phyloP scores from a whole-genome alignment of 805 yeast species.

The Spathaspora boniae region DNA sequence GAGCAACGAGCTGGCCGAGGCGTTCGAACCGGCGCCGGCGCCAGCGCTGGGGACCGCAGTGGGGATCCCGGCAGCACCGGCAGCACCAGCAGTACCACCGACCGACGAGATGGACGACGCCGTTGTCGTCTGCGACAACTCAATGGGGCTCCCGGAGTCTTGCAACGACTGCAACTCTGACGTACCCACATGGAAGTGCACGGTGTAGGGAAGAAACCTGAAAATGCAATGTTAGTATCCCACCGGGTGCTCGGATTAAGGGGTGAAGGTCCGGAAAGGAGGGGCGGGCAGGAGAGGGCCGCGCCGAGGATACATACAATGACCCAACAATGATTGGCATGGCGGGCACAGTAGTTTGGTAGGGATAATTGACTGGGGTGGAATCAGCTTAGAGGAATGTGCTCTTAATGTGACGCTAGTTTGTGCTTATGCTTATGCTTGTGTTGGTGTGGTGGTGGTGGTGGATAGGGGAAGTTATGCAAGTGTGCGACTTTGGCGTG shows the following conservation, averaged over 20 bases:
- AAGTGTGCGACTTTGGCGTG: too few relatives aligned
- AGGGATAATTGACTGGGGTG: not conserved
- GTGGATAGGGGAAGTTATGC: too few relatives aligned
- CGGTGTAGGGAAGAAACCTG: constrained; percentile 71
- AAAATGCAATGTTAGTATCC: constrained; percentile 14
- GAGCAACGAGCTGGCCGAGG: constrained; percentile 1
- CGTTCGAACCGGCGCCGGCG: too few relatives aligned
- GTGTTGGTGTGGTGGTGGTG: too few relatives aligned
- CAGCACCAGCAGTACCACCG: too few relatives aligned
- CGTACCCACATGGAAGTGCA: constrained; percentile 54
- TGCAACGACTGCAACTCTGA: constrained; percentile 10
- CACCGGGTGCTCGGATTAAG: not conserved
- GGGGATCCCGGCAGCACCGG: too few relatives aligned
- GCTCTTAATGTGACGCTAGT: too few relatives aligned
- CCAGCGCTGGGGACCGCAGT: constrained; percentile 10
- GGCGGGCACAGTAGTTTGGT: not conserved
- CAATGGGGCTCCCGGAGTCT: constrained; percentile 8
- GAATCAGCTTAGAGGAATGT: too few relatives aligned
- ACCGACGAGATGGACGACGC: too few relatives aligned
- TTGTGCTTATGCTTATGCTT: too few relatives aligned
- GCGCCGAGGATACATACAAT: constrained; percentile 42
- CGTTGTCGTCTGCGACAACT: constrained; percentile 12
- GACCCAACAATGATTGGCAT: constrained; percentile 75
- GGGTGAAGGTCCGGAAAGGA: too few relatives aligned
- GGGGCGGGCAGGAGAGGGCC: not conserved